Evolutionary conservation across 2,329 filamentous ascomycete species (phyloP).

Genomic region (Amauroascus niger): DNA sequence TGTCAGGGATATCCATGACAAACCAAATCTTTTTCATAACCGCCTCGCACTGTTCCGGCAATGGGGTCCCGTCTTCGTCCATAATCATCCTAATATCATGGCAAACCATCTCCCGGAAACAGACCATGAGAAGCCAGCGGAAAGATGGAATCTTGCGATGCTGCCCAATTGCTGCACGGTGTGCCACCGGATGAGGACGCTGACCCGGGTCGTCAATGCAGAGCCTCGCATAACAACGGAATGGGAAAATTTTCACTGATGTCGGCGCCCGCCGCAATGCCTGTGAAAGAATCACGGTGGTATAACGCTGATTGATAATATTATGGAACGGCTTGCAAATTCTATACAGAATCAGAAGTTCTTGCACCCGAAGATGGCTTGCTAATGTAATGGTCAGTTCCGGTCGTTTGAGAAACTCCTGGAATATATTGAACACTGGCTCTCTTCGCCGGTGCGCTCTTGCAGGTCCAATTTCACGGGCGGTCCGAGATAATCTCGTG

Average conservation of each 20-base stretch:
- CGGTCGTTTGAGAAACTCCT: conserved; percentile 21
- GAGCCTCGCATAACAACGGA: conserved; percentile 48
- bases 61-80: conserved; percentile 47
- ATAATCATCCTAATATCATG: conserved; percentile 55
- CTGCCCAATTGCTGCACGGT: conserved; percentile 23
- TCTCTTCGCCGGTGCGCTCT: not conserved
- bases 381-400: conserved; percentile 49
- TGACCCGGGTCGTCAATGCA: conserved; percentile 53
- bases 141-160: conserved; percentile 52
- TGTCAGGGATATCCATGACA: conserved; percentile 57
- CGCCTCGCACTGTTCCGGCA: conserved; percentile 41
- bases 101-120: conserved; percentile 48
- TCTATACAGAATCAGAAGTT: conserved; percentile 56
- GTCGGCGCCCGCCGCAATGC: conserved; percentile 47
- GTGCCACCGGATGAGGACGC: conserved; percentile 31
- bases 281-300: conserved; percentile 49
- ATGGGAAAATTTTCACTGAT: conserved; percentile 51
- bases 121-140: conserved; percentile 58
- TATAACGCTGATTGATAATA: conserved; percentile 51
- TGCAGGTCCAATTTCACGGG: not conserved
- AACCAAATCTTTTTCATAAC: conserved; percentile 62
- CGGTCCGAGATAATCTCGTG: conserved; percentile 4
- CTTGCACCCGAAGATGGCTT: conserved; percentile 44
- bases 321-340: conserved; percentile 54
- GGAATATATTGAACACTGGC: conserved; percentile 13